Base-by-base conservation (phyloP, 768 basidiomycete genomes). In the Amanita rimosa region DNA sequence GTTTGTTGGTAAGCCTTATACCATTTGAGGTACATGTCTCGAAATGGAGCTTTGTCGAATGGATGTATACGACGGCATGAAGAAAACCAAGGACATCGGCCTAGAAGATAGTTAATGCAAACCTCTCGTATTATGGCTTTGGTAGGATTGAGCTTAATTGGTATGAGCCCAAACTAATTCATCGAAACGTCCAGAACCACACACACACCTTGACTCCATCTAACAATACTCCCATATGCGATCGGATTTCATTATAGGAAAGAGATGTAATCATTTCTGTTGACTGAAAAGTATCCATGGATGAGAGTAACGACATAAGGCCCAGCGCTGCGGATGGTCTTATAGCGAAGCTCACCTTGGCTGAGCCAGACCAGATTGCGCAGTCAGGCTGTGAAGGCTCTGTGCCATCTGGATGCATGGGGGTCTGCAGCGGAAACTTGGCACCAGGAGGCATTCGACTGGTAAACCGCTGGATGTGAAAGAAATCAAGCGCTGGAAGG, bases 51-150 rank as follows among this genome's bases (percentile, higher is more conserved):
- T 36, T 54, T 62, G 39, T 62, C 51, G 13, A 54, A 45, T 2
- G 67, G 67, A 45, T 68, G 67, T 9, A 67, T 54, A 2, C 63
- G 59, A 29, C 11, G 13, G 35, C 70, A 71, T 2, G 40, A 16
- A 5, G 27, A 3, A 26, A 4, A 35, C 21, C 47, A 38, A 0
- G 5, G 8, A 43, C 69, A 71, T 36, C 51, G 46, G 10, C 52
- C 44, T 1, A 14, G 24, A 19, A 66, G 45, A 51, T 63, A 70
- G 14, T 60, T 50, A 14, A 51, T 58, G 51, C 70, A 71, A 5
- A 70, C 59, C 29, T 66, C 61, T 24, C 55, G 48, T 6, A 40
- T 44, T 1, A 16, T 6, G 1, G 64, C 67, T 0, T 42, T 50
- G 0, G 68, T 69, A 6, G 52, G 60, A 37, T 54, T 54, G 6